A percentile compares a stretch with the other conserved stretches of the same genome.
phyloP scores from a whole-genome alignment of 441 rosid species.

The Adansonia gregorii region DNA sequence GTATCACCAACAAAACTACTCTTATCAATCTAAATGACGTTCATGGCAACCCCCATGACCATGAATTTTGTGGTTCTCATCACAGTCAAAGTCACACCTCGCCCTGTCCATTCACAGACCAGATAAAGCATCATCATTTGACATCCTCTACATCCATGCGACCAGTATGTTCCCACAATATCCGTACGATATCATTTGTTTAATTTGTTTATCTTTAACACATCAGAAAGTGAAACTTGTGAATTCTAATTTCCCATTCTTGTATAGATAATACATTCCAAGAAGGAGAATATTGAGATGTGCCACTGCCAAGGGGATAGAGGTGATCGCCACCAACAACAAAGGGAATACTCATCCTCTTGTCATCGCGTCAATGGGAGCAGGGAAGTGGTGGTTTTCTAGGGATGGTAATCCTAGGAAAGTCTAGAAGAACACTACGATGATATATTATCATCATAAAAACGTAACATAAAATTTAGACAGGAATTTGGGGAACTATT shows the following conservation, averaged over 20 bases:
- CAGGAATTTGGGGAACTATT: not conserved
- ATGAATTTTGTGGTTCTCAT: slow-evolving; percentile 20
- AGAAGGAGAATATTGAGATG: slow-evolving; percentile 25
- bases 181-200: not conserved
- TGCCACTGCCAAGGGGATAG: slow-evolving; percentile 7
- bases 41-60: slow-evolving; percentile 36
- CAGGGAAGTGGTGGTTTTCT: slow-evolving; percentile 43
- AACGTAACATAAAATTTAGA: not conserved
- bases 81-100: slow-evolving; percentile 27
- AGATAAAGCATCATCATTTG: slow-evolving; percentile 37
- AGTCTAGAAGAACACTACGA: not conserved
- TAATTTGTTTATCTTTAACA: not conserved
- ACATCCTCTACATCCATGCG: slow-evolving; percentile 23
- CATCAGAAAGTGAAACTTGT: not conserved
- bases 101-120: slow-evolving; percentile 40
- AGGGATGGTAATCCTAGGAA: too few species aligned
- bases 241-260: not conserved
- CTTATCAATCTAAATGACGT: slow-evolving; percentile 55
- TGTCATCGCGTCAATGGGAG: too few species aligned
- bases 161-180: slow-evolving; percentile 29
- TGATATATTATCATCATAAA: not conserved
- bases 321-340: not conserved
- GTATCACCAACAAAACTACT: slow-evolving; percentile 17
- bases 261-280: slow-evolving; percentile 29
- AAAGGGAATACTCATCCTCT: slow-evolving; percentile 27